Conservation (phyloP, 257 asterid species). For the Vinca minor region DNA sequence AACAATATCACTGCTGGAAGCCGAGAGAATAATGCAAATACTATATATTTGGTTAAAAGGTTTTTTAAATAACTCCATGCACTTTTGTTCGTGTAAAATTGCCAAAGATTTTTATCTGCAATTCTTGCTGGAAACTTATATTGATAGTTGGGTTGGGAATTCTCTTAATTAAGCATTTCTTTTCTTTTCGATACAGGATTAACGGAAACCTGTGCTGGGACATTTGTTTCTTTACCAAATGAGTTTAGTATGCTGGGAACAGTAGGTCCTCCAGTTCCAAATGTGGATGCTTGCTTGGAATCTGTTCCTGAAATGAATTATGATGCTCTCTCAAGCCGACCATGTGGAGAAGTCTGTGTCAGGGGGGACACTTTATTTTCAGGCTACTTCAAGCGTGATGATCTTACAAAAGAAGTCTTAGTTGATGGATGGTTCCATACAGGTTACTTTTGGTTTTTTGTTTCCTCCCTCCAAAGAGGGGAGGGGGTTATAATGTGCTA, state of each 20-base stretch:
- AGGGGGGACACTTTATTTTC: conserved; percentile 74
- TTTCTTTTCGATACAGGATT: conserved; percentile 45
- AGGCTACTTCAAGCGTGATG: conserved; percentile 88
- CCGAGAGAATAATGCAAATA: neutral
- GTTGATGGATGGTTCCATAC: conserved; percentile 97
- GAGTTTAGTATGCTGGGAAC: conserved; percentile 75
- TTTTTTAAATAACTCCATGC: neutral
- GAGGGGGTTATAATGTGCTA: neutral
- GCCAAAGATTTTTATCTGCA: neutral
- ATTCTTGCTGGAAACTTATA: neutral
- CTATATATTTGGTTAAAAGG: neutral
- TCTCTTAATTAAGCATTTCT: neutral
- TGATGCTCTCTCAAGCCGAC: conserved; percentile 69
- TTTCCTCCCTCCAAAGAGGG: neutral
- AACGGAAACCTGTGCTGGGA: conserved; percentile 96
- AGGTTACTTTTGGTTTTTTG: conserved; percentile 34
- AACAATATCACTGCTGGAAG: neutral
- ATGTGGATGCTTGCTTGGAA: conserved; percentile 85
- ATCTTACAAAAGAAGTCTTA: conserved; percentile 81
- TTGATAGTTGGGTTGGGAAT: neutral
- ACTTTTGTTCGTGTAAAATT: neutral
- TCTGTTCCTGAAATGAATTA: conserved; percentile 98
- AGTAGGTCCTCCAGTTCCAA: conserved; percentile 96
- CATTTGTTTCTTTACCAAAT: conserved; percentile 77
- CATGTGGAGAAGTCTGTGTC: conserved; percentile 90